Evolutionary conservation across 2,329 filamentous ascomycete species (phyloP), one percentile per base, ranked within the genome.

Genomic region (Talaromyces sp.): DNA sequence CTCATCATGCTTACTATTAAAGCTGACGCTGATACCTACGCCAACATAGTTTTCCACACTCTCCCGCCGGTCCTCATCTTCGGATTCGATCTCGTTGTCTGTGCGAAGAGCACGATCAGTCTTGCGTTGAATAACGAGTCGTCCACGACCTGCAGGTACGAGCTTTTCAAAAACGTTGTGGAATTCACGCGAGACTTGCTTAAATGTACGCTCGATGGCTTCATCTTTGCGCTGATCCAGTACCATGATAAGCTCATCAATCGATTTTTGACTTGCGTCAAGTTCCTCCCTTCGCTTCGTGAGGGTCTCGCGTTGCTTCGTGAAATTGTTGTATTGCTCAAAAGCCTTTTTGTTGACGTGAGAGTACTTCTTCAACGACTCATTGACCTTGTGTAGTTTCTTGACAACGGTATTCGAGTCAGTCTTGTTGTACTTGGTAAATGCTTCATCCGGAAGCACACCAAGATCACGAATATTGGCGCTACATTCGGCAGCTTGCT

Each of bases 341-440:
- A 98, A 97, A 0, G 95, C 95, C 81, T 99, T 98, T 82, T 98
- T 99, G 86, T 99, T 99, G 80, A 99, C 93, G 73, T 97, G 92
- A 63, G 93, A 92, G 81, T 95, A 98, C 76, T 97, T 97, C 81
- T 98, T 98, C 63, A 98, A 84, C 0, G 91, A 89, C 71, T 97
- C 92, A 68, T 96, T 96, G 73, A 94, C 92, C 73, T 93, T 96
- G 80, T 95, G 93, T 27, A 98, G 86, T 64, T 89, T 89, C 73
- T 85, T 86, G 62, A 85, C 84, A 62, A 94, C 90, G 60, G 85
- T 87, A 68, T 93, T 91, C 31, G 89, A 88, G 70, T 92, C 90
- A 76, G 92, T 90, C 70, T 89, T 90, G 73, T 91, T 88, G 75
- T 96, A 99, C 73, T 93, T 95, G 69, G 91, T 91, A 75, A 97